Evolutionary conservation across 768 basidiomycete genomes (phyloP).

Genomic region (Tricholoma hemisulphureum): DNA sequence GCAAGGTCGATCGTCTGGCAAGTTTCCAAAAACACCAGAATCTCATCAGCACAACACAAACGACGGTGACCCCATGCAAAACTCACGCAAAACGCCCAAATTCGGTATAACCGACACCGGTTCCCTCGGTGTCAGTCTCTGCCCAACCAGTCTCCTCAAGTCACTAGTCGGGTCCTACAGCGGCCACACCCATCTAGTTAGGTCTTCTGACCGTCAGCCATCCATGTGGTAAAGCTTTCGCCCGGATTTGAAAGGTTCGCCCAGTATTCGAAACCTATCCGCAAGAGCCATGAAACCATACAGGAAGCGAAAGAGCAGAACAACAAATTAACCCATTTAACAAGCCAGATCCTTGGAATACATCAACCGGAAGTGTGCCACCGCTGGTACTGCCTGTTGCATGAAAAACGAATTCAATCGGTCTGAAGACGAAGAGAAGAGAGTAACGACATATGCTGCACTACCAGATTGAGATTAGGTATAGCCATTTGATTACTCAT

Average conservation of each 20-base stretch:
- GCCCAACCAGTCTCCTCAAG: conserved; percentile 47
- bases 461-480: conserved; percentile 42
- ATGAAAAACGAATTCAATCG: conserved; percentile 4
- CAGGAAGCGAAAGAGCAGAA: not conserved
- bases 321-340: not conserved
- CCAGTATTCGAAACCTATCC: conserved; percentile 75
- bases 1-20: conserved; percentile 62
- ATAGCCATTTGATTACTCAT: too few species aligned
- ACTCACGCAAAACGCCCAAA: conserved; percentile 57
- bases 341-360: conserved; percentile 49
- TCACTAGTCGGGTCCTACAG: conserved; percentile 44
- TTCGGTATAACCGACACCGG: conserved; percentile 64
- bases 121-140: conserved; percentile 59
- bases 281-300: not conserved
- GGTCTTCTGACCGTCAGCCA: conserved; percentile 52
- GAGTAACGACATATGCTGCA: conserved; percentile 33
- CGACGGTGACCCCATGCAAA: conserved; percentile 24
- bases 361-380: conserved; percentile 49
- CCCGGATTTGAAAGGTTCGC: conserved; percentile 51
- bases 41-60: conserved; percentile 22
- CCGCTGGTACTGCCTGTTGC: conserved; percentile 53
- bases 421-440: not conserved
- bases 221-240: conserved; percentile 75
- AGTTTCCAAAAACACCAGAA: conserved; percentile 50
- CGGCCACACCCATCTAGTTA: conserved; percentile 51